A percentile compares a stretch with the other conserved stretches of the same genome.
Conservation (phyloP, 1,139 yeast species). For the Geotrichum restrictum region DNA sequence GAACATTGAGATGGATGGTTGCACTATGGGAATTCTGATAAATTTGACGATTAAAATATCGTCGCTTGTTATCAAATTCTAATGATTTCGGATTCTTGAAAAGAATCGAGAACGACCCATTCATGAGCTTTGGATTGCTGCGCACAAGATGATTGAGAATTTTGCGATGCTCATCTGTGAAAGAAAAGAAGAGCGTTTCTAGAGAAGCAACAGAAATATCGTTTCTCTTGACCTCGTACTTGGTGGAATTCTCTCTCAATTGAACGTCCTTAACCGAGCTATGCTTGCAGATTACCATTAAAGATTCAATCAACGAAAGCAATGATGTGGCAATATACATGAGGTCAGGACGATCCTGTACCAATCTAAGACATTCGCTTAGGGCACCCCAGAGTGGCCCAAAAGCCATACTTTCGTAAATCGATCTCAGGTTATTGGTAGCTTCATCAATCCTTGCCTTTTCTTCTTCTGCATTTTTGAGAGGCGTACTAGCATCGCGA, state of each 20-base stretch:
- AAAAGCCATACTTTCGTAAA: constrained; percentile 65
- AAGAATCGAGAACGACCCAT: constrained; percentile 90
- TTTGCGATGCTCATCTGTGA: constrained; percentile 87
- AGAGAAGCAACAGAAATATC: constrained; percentile 74
- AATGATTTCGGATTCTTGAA: constrained; percentile 85
- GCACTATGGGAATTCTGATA: constrained; percentile 37
- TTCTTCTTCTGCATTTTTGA: constrained; percentile 31
- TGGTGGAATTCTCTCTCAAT: constrained; percentile 46
- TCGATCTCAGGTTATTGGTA: constrained; percentile 40
- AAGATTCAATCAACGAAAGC: constrained; percentile 81
- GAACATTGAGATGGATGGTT: constrained; percentile 60
- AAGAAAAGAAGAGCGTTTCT: constrained; percentile 75
- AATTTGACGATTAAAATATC: constrained; percentile 68
- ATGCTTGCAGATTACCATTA: constrained; percentile 94
- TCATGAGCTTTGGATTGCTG: constrained; percentile 86
- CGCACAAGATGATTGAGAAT: constrained; percentile 89
- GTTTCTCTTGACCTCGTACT: constrained; percentile 55
- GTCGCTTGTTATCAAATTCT: constrained; percentile 91
- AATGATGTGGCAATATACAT: constrained; percentile 75
- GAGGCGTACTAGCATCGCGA: constrained; percentile 24
- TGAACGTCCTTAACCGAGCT: constrained; percentile 59
- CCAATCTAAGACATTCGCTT: constrained; percentile 64
- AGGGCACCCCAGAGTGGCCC: constrained; percentile 85
- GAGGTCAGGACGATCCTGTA: constrained; percentile 43
- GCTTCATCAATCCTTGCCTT: constrained; percentile 42